Evolutionary conservation across 1,284 basidiomycete genomes (phyloP), one percentile per base, ranked within the genome.

Genomic region (Ustilago xerochloae): DNA sequence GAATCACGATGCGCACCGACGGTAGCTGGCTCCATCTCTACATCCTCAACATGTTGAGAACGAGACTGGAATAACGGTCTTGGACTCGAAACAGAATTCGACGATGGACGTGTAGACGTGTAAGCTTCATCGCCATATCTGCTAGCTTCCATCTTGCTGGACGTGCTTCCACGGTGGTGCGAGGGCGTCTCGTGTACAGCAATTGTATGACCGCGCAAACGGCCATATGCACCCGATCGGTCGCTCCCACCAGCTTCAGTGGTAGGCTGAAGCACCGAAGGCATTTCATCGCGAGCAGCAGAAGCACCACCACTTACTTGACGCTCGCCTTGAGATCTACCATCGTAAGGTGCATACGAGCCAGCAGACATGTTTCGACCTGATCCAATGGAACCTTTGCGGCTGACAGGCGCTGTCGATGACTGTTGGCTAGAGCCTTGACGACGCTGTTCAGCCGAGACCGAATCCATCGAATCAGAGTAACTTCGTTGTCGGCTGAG

Each of bases 401-500:
- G 65, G 33, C 55, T 69, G 13, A 63, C 66, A 10, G 71, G 66
- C 5, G 71, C 66, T 7, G 63, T 69, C 10, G 48, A 59, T 7
- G 48, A 24, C 7, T 65, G 57, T 6, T 54, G 38, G 45, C 55
- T 47, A n/a, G 58, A 46, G 6, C 43, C 33, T 0, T 48, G 20
- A 22, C 56, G 69, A 46, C 53, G 63, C 49, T 66, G 65, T 10
- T 58, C 58, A 6, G 18, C 48, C 10, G 47, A 35, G 13, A 22
- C 47, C 8, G 71, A 29, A 30, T 67, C 64, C 38, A 70, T 53
- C 29, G 71, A 75, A 57, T 75, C 71, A 30, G 71, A 75, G 55
- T 75, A 75, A 56, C 71, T 75, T 29, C 71, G 58, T 49, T 75
- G 71, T 46, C 71, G 66, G 32, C 29, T 61, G 5, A 72, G 56